These are phyloP conservation scores for Blastomyces percursus DNA, from an alignment of 2,329 filamentous ascomycete species.

Conservation along the genomic window DNA sequence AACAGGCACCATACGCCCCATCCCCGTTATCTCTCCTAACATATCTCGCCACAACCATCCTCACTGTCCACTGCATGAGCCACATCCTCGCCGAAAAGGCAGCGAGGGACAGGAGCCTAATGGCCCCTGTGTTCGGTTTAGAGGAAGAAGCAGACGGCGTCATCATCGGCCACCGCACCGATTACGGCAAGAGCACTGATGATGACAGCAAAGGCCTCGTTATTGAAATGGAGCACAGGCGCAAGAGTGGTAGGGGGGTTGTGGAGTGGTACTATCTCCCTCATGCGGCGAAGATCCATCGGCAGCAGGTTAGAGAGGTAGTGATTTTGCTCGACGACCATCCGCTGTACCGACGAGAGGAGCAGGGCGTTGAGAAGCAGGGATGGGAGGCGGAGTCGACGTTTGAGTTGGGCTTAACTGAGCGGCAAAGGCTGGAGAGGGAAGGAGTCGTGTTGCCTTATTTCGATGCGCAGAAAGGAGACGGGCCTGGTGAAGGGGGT, in stretches of 20 bases:
- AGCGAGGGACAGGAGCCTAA: slow-evolving; percentile 64
- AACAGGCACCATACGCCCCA: slow-evolving; percentile 42
- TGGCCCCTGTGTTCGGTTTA: slow-evolving; percentile 68
- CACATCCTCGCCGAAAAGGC: slow-evolving; percentile 64
- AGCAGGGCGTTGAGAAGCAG: slow-evolving; percentile 34
- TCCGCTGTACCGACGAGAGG: slow-evolving; percentile 49
- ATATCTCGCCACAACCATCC: slow-evolving; percentile 80
- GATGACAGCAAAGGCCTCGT: slow-evolving; percentile 53
- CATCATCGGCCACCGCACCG: slow-evolving; percentile 53
- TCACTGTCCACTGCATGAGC: slow-evolving; percentile 60
- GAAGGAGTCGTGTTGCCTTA: slow-evolving; percentile 90
- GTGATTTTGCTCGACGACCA: slow-evolving; percentile 64
- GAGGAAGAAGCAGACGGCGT: slow-evolving; percentile 68
- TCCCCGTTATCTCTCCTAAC: slow-evolving; percentile 59
- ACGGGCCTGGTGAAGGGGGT: slow-evolving; percentile 67
- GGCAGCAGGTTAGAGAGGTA: slow-evolving; percentile 40
- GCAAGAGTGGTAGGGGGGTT: slow-evolving; percentile 69
- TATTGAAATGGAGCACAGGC: slow-evolving; percentile 72
- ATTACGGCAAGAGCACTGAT: slow-evolving; percentile 19
- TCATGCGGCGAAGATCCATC: slow-evolving; percentile 33
- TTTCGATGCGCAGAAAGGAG: slow-evolving; percentile 79
- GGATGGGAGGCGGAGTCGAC: slow-evolving; percentile 50
- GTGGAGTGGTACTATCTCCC: slow-evolving; percentile 56
- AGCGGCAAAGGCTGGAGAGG: slow-evolving; percentile 75
- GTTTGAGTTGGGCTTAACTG: slow-evolving; percentile 77